These are phyloP conservation scores for Floccularia luteovirens DNA, from an alignment of 768 basidiomycete genomes.

Conservation along the genomic window DNA sequence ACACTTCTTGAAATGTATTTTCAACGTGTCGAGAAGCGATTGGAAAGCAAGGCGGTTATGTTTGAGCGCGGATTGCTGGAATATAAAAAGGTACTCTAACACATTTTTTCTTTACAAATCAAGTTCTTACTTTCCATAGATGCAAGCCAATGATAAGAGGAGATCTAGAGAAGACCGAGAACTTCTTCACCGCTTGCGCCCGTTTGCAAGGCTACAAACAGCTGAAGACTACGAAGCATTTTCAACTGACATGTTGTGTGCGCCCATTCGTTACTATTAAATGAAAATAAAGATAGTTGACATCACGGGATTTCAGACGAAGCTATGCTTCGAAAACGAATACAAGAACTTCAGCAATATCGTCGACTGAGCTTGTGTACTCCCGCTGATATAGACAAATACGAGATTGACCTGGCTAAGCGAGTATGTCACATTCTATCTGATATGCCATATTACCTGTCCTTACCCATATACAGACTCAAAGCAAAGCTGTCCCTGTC, in stretches of 20 bases:
- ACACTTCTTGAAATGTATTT: slow-evolving; percentile 87
- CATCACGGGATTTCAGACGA: slow-evolving; percentile 64
- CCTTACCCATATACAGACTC: slow-evolving; percentile 42
- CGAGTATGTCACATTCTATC: slow-evolving; percentile 42
- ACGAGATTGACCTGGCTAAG: slow-evolving; percentile 66
- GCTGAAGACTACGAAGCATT: slow-evolving; percentile 89
- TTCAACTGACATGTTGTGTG: slow-evolving; percentile 85
- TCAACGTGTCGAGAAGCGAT: slow-evolving; percentile 78
- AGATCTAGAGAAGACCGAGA: slow-evolving; percentile 87
- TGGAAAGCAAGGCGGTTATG: slow-evolving; percentile 82
- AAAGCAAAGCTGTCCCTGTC: slow-evolving; percentile 47
- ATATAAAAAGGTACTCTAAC: slow-evolving; percentile 76
- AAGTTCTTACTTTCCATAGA: slow-evolving; percentile 35
- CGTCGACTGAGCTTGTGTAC: slow-evolving; percentile 81
- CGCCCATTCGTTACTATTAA: slow-evolving; percentile 14
- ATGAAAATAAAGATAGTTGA: slow-evolving; percentile 3
- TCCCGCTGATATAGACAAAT: slow-evolving; percentile 85
- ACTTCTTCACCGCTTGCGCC: slow-evolving; percentile 79
- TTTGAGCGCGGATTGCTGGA: slow-evolving; percentile 89
- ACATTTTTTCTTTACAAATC: not conserved
- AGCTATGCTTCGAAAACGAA: slow-evolving; percentile 76
- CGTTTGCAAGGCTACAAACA: slow-evolving; percentile 87
- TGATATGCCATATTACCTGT: slow-evolving; percentile 6
- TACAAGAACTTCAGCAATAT: slow-evolving; percentile 88
- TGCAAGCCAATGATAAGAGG: slow-evolving; percentile 89